A percentile compares a stretch with the other conserved stretches of the same genome.
phyloP scores from a whole-genome alignment of 805 yeast species.

The Metschnikowia shivogae region DNA sequence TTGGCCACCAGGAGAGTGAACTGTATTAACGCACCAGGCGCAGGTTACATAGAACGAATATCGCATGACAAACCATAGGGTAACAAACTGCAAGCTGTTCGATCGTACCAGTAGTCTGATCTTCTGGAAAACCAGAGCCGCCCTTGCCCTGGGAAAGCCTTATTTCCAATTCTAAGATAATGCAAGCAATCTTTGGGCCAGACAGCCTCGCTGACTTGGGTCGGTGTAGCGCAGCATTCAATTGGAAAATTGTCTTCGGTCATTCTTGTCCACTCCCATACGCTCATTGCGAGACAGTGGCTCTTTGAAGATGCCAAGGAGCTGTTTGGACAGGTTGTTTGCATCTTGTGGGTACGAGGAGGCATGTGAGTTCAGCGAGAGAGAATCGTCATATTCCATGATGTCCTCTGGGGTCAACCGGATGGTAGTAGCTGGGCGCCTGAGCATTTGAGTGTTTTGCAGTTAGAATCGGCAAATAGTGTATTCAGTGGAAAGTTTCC shows the following conservation, averaged over 20 bases:
- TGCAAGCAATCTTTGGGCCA: too few relatives aligned
- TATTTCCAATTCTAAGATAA: too few relatives aligned
- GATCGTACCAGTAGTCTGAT: too few relatives aligned
- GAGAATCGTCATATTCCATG: slow-evolving; percentile 42
- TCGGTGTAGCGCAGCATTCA: not conserved
- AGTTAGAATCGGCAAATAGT: not conserved
- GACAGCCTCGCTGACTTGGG: not conserved
- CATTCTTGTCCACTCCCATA: slow-evolving; percentile 12
- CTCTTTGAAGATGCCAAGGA: slow-evolving; percentile 14
- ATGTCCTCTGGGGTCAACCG: slow-evolving; percentile 67
- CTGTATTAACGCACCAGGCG: slow-evolving; percentile 1
- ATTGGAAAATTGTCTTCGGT: slow-evolving; percentile 1
- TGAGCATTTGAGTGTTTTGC: slow-evolving; percentile 46
- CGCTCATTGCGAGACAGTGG: slow-evolving; percentile 16
- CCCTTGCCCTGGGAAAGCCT: too few relatives aligned
- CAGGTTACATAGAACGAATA: not conserved
- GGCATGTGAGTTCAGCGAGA: slow-evolving; percentile 10
- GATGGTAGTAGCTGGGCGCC: slow-evolving; percentile 69
- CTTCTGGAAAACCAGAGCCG: too few relatives aligned
- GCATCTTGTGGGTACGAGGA: slow-evolving; percentile 10
- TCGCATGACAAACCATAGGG: not conserved
- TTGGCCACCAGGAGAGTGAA: not conserved
- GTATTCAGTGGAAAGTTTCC: too few relatives aligned
- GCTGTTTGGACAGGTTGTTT: slow-evolving; percentile 14
- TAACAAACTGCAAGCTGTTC: too few relatives aligned